Percentiles rank a stretch among this genome's conserved stretches.
Evolutionary conservation across 2,329 filamentous ascomycete genomes (phyloP).

Genomic region (Biscogniauxia sp.): DNA sequence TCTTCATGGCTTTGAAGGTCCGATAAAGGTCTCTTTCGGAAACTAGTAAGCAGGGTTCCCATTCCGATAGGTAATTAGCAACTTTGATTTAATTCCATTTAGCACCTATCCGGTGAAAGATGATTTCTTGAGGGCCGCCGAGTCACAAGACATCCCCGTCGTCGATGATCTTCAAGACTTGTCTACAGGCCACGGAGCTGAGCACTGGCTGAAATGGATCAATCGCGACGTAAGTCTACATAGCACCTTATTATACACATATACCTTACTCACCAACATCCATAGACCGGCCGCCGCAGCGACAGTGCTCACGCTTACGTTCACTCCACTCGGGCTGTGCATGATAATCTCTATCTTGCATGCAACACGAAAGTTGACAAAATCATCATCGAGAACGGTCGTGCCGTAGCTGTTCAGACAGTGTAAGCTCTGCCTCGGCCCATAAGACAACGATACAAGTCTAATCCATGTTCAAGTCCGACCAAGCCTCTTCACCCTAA

Average conservation of each 20-base stretch:
- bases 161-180: conserved; percentile 78
- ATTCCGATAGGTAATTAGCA: background rate
- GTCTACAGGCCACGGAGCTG: conserved; percentile 65
- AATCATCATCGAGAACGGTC: conserved; percentile 69
- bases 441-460: background rate
- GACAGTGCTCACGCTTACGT: conserved; percentile 78
- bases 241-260: background rate
- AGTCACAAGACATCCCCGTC: conserved; percentile 69
- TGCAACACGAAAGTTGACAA: conserved; percentile 78
- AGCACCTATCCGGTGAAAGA: conserved; percentile 77
- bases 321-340: conserved; percentile 68
- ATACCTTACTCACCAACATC: background rate
- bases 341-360: conserved; percentile 69
- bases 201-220: conserved; percentile 87
- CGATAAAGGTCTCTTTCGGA: conserved; percentile 79
- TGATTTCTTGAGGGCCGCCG: conserved; percentile 71
- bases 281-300: conserved; percentile 64
- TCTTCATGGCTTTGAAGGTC: conserved; percentile 73
- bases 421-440: conserved; percentile 42
- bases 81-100: conserved; percentile 4
- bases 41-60: conserved; percentile 52
- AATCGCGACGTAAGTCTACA: conserved; percentile 55
- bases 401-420: conserved; percentile 69
- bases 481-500: conserved; percentile 65
- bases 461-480: conserved; percentile 32